Evolutionary conservation across 2,329 filamentous ascomycete genomes (phyloP), one percentile per base, ranked within the genome.

Genomic region (Bipolaris cookei): DNA sequence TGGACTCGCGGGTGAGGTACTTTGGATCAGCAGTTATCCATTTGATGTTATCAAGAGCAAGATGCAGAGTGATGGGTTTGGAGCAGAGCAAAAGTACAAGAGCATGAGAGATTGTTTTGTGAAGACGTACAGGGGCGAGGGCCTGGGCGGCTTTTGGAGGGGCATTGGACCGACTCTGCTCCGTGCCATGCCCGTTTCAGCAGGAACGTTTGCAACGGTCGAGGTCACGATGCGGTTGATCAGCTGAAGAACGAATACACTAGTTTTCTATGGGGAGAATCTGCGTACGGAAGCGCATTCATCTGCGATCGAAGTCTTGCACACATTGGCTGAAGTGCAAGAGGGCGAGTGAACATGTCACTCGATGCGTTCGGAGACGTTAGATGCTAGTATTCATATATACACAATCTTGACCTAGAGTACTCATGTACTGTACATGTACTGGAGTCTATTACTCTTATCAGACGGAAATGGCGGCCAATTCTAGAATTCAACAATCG

Each of bases 41-140:
- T 90, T 99, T 64, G 95, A 99, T 79, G 94, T 99, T 25, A 80
- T 99, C 79, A 99, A 99, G 90, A 97, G 92, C 80, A 98, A 97
- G 86, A 97, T 98, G 94, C 95, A 99, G 85, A 97, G 90, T 56
- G 95, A 99, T 79, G 93, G 91, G 0, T 95, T 97, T 74, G 92
- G 91, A 2, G 77, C 76, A 46, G 80, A 84, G 62, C 87, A 88
- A 81, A 84, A 84, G 74, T 99, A 90, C 79, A 86, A 81, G 75
- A 88, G 82, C 54, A 97, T 97, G 94, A 85, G 89, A 49, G 90
- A 96, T 78, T 96, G 91, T 80, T 96, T 98, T 78, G 84, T 82
- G 57, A 87, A 96, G 82, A 96, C 90, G 1, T 96, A 85, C 81
- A 84, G 84, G 59, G 82, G 79, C 5, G 92, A 96, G 78, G 95